Evolutionary conservation across 768 basidiomycete genomes (phyloP), one percentile per base, ranked within the genome.

Genomic region (Pleurotus pulmonarius): DNA sequence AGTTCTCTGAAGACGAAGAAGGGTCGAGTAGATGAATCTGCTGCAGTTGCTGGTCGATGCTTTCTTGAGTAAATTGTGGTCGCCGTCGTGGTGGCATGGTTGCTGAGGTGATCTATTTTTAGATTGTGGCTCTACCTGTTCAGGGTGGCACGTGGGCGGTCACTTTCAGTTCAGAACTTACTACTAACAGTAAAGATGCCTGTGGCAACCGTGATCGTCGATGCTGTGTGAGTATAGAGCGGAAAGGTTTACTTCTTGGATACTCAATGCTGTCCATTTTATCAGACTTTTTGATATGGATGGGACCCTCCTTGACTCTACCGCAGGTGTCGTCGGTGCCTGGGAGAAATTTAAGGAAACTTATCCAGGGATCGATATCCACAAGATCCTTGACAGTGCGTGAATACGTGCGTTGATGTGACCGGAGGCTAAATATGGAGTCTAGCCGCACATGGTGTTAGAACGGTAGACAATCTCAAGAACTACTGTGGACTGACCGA

Each of bases 21-120:
- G 88, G 82, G 74, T 94, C 92, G 20, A 94, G 83, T 7, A 94
- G 80, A 69, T 94, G 91, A 60, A 94, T 93, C 71, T 94, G 91
- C 67, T 93, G 91, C 8, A 95, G 79, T 69, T 95, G 92, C 67
- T 90, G 86, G 77, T 94, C 90, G 66, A 95, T 89, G 64, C 77
- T 83, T 62, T 92, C 88, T 69, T 89, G 89, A 3, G 87, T 90
- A 69, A 90, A 92, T 56, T 81, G 83, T 52, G 83, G 78, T 63
- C 85, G 77, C 71, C 87, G 81, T 65, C 88, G 87, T 63, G 88
- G 87, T 69, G 88, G 85, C 90, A 92, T 92, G 58, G 65, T 61
- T 68, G 56, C 34, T 37, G 25, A 40, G 26, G n/a, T 29, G 37
- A 5, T 46, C 59, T 79, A 55, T 55, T 55, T 55, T 55, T 55